Evolutionary conservation across 352 stramenopile species (phyloP), one percentile per base, ranked within the genome.

Genomic region (Nothophytophthora sp.): DNA sequence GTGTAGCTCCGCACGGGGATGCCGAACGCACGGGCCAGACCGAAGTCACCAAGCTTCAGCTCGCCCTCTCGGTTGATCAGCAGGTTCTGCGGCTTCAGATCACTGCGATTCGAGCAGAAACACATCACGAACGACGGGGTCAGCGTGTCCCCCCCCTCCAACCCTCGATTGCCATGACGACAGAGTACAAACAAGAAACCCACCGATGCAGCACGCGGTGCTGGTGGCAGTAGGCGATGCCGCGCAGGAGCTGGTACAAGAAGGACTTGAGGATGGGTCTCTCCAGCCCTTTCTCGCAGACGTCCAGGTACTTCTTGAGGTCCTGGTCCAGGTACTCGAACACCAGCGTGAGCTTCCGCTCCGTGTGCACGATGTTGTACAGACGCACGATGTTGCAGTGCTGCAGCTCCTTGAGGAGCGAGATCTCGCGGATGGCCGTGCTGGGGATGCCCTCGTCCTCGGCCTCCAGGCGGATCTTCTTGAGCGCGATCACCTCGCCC

Each of bases 291-390:
- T 96, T 97, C 68, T 99, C 96, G 69, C 96, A 99, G 33, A 99
- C 91, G 63, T 99, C 98, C 24, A 99, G 76, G 71, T 99, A 99
- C 70, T 99, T 99, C 75, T 99, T 99, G 15, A 99, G 81, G 73
- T 99, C 98, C 71, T 99, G 96, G 69, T 99, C 98, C 20, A 99
- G 71, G 73, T 98, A 99, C 81, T 99, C 98, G 73, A 99, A 99
- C 15, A 99, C 98, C 13, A 99, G 85, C 43, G 97, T 99, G 38
- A 99, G 83, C 72, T 99, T 98, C 29, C 91, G 79, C 70, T 99
- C 97, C 34, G 96, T 99, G 81, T 99, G 97, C 50, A 99, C 97
- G 12, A 99, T 98, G 75, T 99, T 98, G 81, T 99, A 99, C 28
- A 99, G 81, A 37, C 82, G 83, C 38, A 99, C 91, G 60, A 99